phyloP scores from a whole-genome alignment of 345 rosid species.

The Aethionema arabicum region DNA sequence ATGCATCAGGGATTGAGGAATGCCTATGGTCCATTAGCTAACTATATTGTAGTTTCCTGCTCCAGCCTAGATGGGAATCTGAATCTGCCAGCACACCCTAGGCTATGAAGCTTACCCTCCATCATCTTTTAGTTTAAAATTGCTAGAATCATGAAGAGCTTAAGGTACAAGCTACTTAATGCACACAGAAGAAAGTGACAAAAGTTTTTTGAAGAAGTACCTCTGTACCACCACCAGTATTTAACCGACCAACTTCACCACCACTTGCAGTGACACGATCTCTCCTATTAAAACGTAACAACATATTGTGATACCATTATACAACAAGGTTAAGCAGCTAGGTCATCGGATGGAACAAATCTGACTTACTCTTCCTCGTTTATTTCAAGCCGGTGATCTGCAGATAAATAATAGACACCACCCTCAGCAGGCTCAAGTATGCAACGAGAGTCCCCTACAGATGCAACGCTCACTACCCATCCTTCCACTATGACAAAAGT shows the following conservation, averaged over 20 bases:
- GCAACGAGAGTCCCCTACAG: constrained; percentile 99
- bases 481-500: constrained; percentile 93
- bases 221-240: constrained; percentile 98
- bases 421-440: constrained; percentile 97
- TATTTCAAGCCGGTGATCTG: constrained; percentile 95
- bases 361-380: constrained; percentile 87
- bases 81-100: background rate
- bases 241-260: constrained; percentile 98
- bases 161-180: background rate
- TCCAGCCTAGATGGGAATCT: background rate
- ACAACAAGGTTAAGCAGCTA: constrained; percentile 5
- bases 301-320: constrained; percentile 17
- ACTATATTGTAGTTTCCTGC: background rate
- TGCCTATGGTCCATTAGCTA: background rate
- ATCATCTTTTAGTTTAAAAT: background rate
- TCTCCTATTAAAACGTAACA: constrained; percentile 54
- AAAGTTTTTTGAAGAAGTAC: constrained; percentile 42
- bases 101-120: background rate
- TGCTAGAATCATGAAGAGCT: constrained; percentile 6
- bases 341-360: constrained; percentile 9
- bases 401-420: constrained; percentile 79
- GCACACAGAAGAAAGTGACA: constrained; percentile 1
- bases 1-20: background rate
- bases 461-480: constrained; percentile 90
- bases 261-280: constrained; percentile 92